Percentiles rank a stretch among this genome's conserved stretches.
Conservation (phyloP, 305 asterid species). For the Caryopteris hybrid region DNA sequence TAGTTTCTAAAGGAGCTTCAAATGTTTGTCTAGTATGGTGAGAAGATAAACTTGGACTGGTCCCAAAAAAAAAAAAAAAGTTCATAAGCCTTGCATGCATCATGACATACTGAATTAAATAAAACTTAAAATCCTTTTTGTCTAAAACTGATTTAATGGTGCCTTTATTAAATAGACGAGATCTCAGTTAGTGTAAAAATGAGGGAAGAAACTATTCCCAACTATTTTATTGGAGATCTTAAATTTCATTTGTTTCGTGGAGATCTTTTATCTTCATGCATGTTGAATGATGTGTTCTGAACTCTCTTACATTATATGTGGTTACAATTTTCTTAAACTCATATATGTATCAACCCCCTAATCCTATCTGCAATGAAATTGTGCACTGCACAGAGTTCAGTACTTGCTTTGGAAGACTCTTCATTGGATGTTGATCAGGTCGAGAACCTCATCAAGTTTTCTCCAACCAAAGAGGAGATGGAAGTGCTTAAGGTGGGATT, state of each 20-base stretch:
- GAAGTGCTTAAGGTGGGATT: constrained; percentile 67
- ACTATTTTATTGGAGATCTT: background rate
- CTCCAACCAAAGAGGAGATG: constrained; percentile 94
- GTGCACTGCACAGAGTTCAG: constrained; percentile 50
- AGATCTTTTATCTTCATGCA: background rate
- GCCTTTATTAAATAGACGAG: background rate
- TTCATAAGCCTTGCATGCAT: background rate
- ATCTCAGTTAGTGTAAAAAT: background rate
- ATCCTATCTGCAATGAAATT: constrained; percentile 16
- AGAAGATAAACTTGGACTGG: background rate
- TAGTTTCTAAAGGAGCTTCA: constrained; percentile 2
- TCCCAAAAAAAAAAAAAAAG: background rate
- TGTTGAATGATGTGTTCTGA: background rate
- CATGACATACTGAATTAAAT: background rate
- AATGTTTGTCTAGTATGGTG: background rate
- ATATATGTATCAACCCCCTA: constrained; percentile 7
- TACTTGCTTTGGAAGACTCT: constrained; percentile 81
- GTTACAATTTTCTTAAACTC: constrained; percentile 4
- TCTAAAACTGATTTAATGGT: background rate
- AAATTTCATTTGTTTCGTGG: background rate
- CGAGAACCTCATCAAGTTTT: constrained; percentile 82
- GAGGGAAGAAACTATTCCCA: background rate
- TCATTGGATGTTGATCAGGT: constrained; percentile 91
- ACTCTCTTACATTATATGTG: background rate
- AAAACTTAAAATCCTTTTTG: background rate